Evolutionary conservation across 2,329 filamentous ascomycete species (phyloP).

Genomic region (Lachnellula willkommii): DNA sequence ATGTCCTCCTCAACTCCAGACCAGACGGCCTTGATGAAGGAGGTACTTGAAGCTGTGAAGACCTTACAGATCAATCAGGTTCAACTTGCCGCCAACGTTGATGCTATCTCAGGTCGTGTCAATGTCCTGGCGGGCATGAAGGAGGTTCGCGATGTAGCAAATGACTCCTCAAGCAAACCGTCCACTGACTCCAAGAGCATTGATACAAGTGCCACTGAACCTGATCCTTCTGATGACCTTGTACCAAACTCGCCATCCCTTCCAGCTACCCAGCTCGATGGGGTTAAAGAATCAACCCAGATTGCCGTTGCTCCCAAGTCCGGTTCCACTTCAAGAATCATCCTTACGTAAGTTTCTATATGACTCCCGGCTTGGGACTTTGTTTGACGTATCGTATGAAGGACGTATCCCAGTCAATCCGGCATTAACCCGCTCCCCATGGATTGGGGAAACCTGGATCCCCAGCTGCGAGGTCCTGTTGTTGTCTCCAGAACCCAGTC

Average conservation of each 20-base stretch:
- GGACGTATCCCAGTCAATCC: constrained; percentile 87
- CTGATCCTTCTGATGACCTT: constrained; percentile 20
- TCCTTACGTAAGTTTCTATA: constrained; percentile 47
- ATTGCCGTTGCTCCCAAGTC: constrained; percentile 25
- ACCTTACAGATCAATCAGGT: constrained; percentile 51
- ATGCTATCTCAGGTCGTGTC: constrained; percentile 56
- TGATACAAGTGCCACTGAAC: constrained; percentile 9
- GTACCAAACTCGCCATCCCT: constrained; percentile 30
- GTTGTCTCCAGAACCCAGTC: constrained; percentile 73
- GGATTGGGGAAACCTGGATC: constrained; percentile 79
- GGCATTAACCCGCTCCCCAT: constrained; percentile 88
- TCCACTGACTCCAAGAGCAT: constrained; percentile 9
- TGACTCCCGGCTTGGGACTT: not conserved
- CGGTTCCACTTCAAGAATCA: constrained; percentile 53
- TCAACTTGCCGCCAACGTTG: constrained; percentile 50
- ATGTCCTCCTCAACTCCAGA: constrained; percentile 25
- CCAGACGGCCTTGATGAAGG: constrained; percentile 38
- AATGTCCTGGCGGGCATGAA: constrained; percentile 56
- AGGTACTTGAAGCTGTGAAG: constrained; percentile 51
- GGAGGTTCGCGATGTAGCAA: constrained; percentile 47
- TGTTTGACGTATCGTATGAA: constrained; percentile 28
- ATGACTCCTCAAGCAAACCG: constrained; percentile 1
- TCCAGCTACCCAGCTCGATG: constrained; percentile 23
- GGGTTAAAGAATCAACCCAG: constrained; percentile 6
- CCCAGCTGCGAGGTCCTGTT: constrained; percentile 73